Percentiles rank a stretch among this genome's conserved stretches.
phyloP scores from a whole-genome alignment of 1,284 basidiomycete species.

The Leccinum griseonigrum region DNA sequence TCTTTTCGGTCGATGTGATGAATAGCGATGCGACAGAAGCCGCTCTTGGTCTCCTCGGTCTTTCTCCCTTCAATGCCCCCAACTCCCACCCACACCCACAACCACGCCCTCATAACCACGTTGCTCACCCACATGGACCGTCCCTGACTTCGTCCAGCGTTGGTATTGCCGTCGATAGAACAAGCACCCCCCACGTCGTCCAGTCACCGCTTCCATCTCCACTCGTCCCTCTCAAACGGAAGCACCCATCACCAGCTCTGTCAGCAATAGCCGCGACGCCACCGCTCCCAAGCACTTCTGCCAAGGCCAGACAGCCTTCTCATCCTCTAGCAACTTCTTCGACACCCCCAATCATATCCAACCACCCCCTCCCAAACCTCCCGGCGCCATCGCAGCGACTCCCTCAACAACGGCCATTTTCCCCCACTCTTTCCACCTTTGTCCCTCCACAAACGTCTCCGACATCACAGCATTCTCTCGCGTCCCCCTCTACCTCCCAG shows the following conservation, averaged over 20 bases:
- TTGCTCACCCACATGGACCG: constrained; percentile 29
- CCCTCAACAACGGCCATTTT: constrained; percentile 23
- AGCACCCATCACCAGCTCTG: constrained; percentile 31
- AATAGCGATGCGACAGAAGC: constrained; percentile 50
- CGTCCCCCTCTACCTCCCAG: constrained; percentile 26
- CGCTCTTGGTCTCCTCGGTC: constrained; percentile 47
- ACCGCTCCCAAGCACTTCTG: constrained; percentile 4
- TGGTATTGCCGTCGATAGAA: constrained; percentile 28
- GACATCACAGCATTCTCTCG: constrained; percentile 11
- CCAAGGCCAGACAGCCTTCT: constrained; percentile 17
- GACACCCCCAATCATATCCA: constrained; percentile 13
- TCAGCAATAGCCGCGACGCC: constrained; percentile 12
- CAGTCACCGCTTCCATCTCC: constrained; percentile 28
- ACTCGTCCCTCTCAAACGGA: constrained; percentile 43
- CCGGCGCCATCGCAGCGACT: constrained; percentile 14
- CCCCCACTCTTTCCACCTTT: constrained; percentile 15
- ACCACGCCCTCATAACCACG: constrained; percentile 21
- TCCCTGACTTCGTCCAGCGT: constrained; percentile 28
- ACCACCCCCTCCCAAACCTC: constrained; percentile 5
- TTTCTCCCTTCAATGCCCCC: constrained; percentile 36
- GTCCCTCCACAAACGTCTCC: constrained; percentile 19
- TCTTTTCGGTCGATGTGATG: constrained; percentile 41
- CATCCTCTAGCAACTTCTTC: constrained; percentile 20
- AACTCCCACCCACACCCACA: constrained; percentile 23
- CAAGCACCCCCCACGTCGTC: constrained; percentile 17